Evolutionary conservation across 2,329 filamentous ascomycete genomes (phyloP), one percentile per base, ranked within the genome.

Genomic region (Aspergillus tanneri): DNA sequence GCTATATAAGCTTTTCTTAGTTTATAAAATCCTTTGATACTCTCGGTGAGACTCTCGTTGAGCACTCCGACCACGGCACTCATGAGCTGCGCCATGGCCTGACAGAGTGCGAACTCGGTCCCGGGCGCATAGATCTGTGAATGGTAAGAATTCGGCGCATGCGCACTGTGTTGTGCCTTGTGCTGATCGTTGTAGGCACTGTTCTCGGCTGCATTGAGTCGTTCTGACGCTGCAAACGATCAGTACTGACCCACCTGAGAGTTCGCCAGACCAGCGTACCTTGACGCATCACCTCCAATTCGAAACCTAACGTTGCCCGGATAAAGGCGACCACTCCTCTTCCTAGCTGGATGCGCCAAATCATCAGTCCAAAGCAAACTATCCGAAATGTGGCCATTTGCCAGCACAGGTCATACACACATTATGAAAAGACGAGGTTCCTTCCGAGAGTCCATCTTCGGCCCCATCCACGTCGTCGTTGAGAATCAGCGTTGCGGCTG

Each of bases 41-140:
- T 90, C 67, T 97, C 93, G 0, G 91, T 92, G 60, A 97, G 72
- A 65, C 88, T 96, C 73, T 97, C 93, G 57, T 95, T 95, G 59
- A 97, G 74, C 12, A 97, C 88, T 0, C 84, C 89, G 0, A 96
- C 84, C 1, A 99, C 86, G 0, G 91, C 91, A 47, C 83, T 81
- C 86, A 96, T 95, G 54, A 96, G 77, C 69, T 96, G 89, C 2
- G 89, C 82, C 72, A 96, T 85, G 4, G 90, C 88, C 50, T 90
- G 82, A 51, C 90, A 88, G 3, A 97, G 76, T 2, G 88, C 83
- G 66, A 88, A 97, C 72, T 99, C 92, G 4, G 87, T 88, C 2
- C 93, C 93, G 0, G 88, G 79, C 0, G 87, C 84, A 60, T 96
- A 96, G 19, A 95, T 84, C 39, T 73, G 71, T 50, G 77, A 85